Evolutionary conservation across 352 stramenopile species (phyloP), one percentile per base, ranked within the genome.

Genomic region (Globisporangium cylindrosporum): DNA sequence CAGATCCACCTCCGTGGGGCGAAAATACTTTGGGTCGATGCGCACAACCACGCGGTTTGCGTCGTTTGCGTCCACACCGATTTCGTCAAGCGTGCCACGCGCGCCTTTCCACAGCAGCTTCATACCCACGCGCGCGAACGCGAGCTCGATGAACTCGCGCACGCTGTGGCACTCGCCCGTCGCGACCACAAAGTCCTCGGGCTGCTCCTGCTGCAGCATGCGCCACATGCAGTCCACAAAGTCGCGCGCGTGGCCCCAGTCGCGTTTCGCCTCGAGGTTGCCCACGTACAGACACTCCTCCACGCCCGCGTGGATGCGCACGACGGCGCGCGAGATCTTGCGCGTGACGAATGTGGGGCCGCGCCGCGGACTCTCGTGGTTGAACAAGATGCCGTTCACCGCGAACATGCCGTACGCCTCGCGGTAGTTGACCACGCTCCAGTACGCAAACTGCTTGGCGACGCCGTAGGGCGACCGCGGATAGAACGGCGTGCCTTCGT

Each of bases 191-290:
- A 92, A 95, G 70, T 96, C 89, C 43, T 94, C 62, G 1, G 85
- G 81, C 3, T 55, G 69, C 1, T 81, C 71, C 32, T 88, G 75
- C 84, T 99, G 98, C 34, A 99, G 82, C 95, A 99, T 99, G 66
- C 89, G 90, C 98, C 98, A 99, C 98, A 99, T 99, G 66, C 97
- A 98, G 72, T 99, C 89, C 48, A 99, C 94, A 73, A 99, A 99
- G 81, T 99, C 98, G 60, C 91, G 87, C 20, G 98, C 98, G 80
- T 99, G 97, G 69, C 98, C 98, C 98, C 98, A 99, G 88, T 99
- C 98, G 69, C 98, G 95, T 77, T 98, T 94, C 4, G 97, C 89
- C 73, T 99, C 97, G 56, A 99, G 80, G 71, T 99, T 99, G 56
- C 98, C 89, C 34, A 99, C 88, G 77, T 98, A 99, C 12, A 99